phyloP scores from a whole-genome alignment of 2,329 filamentous ascomycete genomes.

The Colletotrichum tofieldiae region DNA sequence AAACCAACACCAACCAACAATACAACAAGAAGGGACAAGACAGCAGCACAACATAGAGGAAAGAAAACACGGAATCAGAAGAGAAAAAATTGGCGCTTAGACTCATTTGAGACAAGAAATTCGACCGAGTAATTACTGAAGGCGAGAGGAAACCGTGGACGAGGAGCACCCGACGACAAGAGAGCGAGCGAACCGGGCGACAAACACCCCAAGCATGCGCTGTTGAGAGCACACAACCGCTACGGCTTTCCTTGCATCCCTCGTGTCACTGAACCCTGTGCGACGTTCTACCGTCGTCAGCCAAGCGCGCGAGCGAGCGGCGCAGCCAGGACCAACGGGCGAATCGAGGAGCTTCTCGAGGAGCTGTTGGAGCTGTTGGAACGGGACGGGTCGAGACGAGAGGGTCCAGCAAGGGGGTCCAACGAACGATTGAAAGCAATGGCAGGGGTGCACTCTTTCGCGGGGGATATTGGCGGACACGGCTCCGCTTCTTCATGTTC shows the following conservation, averaged over 20 bases:
- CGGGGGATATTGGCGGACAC: neutral
- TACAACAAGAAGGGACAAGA: neutral
- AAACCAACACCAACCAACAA: neutral
- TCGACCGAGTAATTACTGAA: neutral
- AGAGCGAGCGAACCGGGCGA: neutral
- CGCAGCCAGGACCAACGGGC: conserved; percentile 4
- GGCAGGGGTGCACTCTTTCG: neutral
- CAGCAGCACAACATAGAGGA: neutral
- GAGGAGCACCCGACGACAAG: neutral
- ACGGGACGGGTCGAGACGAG: neutral
- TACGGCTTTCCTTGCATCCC: neutral
- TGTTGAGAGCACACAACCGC: conserved; percentile 7
- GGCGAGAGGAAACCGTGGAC: conserved; percentile 3
- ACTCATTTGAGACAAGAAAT: neutral
- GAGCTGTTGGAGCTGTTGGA: neutral
- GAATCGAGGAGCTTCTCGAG: conserved; percentile 4
- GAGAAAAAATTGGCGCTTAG: too few species aligned
- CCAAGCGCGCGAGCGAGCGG: conserved; percentile 11
- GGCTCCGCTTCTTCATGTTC: neutral
- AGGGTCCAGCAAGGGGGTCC: neutral
- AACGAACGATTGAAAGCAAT: neutral
- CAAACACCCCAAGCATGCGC: conserved; percentile 6
- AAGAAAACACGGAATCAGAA: neutral
- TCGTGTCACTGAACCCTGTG: conserved; percentile 8
- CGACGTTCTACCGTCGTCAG: conserved; percentile 14